Evolutionary conservation across 495 filamentous ascomycete species (phyloP), one percentile per base, ranked within the genome.

Genomic region (Neurospora tetrasperma): DNA sequence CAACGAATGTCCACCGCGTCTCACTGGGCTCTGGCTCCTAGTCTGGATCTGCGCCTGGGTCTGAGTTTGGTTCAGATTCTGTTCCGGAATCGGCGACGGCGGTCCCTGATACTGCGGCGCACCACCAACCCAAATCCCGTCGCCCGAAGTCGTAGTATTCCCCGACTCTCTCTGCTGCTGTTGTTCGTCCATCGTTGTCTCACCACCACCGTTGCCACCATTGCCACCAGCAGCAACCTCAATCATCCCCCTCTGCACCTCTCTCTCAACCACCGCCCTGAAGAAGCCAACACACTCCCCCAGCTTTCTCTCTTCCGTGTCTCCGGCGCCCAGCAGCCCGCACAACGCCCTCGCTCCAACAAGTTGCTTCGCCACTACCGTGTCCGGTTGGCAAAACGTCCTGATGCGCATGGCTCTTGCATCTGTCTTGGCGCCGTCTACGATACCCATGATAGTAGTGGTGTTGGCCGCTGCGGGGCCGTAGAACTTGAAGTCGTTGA

Each of bases 321-420:
- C 79, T 0, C 77, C 73, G 11, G 73, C 75, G 18, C 81, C 79
- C 4, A 86, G 73, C 10, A 84, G 35, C 39, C 81, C 79, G 39
- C 83, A 72, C n/a, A 86, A 71, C 2, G 74, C 72, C 78, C 82
- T 80, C 2, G 82, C 46, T 59, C 85, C 84, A 9, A 83, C 66
- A 8, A 86, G 74, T 70, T 84, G 83, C 77, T 85, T 86, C 0
- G 83, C 82, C 39, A 86, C 77, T n/a, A 85, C 81, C 1, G 82
- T 77, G 71, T 86, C 84, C 4, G 84, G 83, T 66, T 85, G 82
- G 76, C 84, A 85, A 70, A 79, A 83, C 0, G 84, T 85, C 39
- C 82, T 79, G 38, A 85, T 59, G 4, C 80, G 76, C 79, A 86
- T 77, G 5, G 44, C 75, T 9, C 83, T 78, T 3, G 84, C 82